Evolutionary conservation across 495 filamentous ascomycete genomes (phyloP), one percentile per base, ranked within the genome.

Genomic region (Paragyromitra xinjiangensis): DNA sequence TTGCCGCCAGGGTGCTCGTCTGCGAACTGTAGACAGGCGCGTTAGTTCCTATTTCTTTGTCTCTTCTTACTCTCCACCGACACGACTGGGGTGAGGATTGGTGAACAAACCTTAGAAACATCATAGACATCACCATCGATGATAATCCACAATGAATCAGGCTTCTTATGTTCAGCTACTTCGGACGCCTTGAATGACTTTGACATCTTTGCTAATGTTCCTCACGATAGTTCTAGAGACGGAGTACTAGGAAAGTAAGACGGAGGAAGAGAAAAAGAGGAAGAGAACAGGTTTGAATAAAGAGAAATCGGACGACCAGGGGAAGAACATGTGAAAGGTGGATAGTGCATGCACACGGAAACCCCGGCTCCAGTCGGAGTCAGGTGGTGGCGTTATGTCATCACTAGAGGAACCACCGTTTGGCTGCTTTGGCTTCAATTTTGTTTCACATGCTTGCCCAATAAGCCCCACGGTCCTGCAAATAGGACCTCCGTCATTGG

Each of bases 71-170:
- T 62, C 70, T 22, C n/a, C 22, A 42, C 14, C 8, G 6, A 58
- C 22, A 48, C 48, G 59, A 55, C 24, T 44, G 39, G 59, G 34
- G 59, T 19, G n/a, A 22, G 77, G 86, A 80, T 87, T 92, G 91
- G 93, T 82, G 93, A 97, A 97, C 71, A 12, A 51, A 82, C 81
- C 81, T 93, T 93, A 76, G 94, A 95, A 77, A 99, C 83, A 83
- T 99, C 95, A 82, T 97, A 99, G 59, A 98, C 96, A 84, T 98
- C 95, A 73, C 94, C 93, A 78, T 98, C 96, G 67, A 99, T 89
- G 61, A 97, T 88, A 80, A 99, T 91, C 89, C 91, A 98, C 64
- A 98, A 87, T 77, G 90, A 92, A 79, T 94, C 90, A 56, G 90
- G 84, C 84, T 93, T 97, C 86, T 92, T 95, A 84, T 99, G 93